A percentile compares a stretch with the other conserved stretches of the same genome.
These are phyloP conservation scores for Ceratobasidium sp. DNA, from an alignment of 1,284 basidiomycete species.

Conservation along the genomic window DNA sequence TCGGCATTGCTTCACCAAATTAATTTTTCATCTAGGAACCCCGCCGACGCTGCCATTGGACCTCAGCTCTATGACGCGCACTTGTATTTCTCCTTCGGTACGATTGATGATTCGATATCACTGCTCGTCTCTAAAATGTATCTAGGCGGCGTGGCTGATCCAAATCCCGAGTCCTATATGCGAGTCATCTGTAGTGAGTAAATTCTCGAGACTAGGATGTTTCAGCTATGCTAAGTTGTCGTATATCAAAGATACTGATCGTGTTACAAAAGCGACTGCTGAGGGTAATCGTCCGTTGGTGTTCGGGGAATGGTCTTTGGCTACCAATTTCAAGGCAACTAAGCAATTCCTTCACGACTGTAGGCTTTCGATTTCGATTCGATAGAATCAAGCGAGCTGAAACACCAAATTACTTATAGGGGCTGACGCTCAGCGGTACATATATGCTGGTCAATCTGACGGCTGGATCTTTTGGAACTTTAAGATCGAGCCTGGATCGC, in stretches of 20 bases:
- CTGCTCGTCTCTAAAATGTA: neutral
- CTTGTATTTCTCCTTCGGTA: constrained; percentile 74
- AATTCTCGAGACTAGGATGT: neutral
- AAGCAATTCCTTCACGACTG: constrained; percentile 72
- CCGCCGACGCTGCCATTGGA: constrained; percentile 74
- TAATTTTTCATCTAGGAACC: constrained; percentile 62
- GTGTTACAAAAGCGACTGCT: constrained; percentile 61
- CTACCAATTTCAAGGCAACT: constrained; percentile 75
- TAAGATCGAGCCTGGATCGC: constrained; percentile 68
- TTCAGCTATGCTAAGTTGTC: neutral
- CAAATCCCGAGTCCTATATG: constrained; percentile 75
- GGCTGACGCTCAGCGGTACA: constrained; percentile 80
- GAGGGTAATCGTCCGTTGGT: constrained; percentile 66
- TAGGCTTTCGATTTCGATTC: constrained; percentile 19
- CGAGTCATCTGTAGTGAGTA: constrained; percentile 71
- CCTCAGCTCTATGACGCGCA: constrained; percentile 83
- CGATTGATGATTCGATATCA: constrained; percentile 51
- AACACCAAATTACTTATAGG: constrained; percentile 66
- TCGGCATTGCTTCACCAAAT: no score
- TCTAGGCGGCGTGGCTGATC: constrained; percentile 74
- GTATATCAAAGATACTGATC: constrained; percentile 57
- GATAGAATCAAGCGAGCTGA: constrained; percentile 73
- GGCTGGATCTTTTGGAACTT: constrained; percentile 89
- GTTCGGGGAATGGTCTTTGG: constrained; percentile 77
- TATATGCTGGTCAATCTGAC: constrained; percentile 63